Conservation (phyloP, 2,329 filamentous ascomycete species). For the Fusarium compactum region DNA sequence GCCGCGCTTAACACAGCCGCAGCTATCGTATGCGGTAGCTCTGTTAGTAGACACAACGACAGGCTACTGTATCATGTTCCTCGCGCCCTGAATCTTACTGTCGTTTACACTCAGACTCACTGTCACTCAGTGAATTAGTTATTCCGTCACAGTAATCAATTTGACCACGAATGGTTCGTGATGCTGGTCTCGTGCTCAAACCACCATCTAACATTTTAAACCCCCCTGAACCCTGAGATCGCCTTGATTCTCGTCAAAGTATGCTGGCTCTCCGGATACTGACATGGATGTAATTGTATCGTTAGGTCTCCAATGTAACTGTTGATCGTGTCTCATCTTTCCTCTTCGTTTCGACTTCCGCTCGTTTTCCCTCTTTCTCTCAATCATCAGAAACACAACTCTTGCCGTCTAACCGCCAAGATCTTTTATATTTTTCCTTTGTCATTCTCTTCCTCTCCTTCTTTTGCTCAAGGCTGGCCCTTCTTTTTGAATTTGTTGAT, state of each 20-base stretch:
- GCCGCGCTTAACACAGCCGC: slow-evolving; percentile 25
- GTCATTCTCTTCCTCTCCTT: slow-evolving; percentile 34
- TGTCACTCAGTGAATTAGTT: not conserved
- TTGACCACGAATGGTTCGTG: slow-evolving; percentile 18
- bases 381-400: slow-evolving; percentile 22
- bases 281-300: slow-evolving; percentile 26
- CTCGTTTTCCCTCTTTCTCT: slow-evolving; percentile 29
- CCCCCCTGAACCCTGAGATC: slow-evolving; percentile 36
- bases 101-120: not conserved
- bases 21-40: slow-evolving; percentile 14
- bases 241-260: slow-evolving; percentile 8
- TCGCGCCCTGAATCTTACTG: slow-evolving; percentile 21
- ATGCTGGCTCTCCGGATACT: slow-evolving; percentile 15
- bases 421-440: slow-evolving; percentile 25
- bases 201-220: slow-evolving; percentile 9
- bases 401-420: slow-evolving; percentile 35
- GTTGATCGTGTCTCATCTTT: slow-evolving; percentile 39
- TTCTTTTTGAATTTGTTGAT: slow-evolving; percentile 27
- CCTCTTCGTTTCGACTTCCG: slow-evolving; percentile 22
- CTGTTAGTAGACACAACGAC: slow-evolving; percentile 29
- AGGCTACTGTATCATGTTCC: slow-evolving; percentile 4
- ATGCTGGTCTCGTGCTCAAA: slow-evolving; percentile 22
- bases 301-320: slow-evolving; percentile 28
- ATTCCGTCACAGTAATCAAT: slow-evolving; percentile 5
- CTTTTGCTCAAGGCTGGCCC: slow-evolving; percentile 44